These are phyloP conservation scores for Candida buenavistaensis DNA, from an alignment of 1,139 yeast species.

Conservation along the genomic window DNA sequence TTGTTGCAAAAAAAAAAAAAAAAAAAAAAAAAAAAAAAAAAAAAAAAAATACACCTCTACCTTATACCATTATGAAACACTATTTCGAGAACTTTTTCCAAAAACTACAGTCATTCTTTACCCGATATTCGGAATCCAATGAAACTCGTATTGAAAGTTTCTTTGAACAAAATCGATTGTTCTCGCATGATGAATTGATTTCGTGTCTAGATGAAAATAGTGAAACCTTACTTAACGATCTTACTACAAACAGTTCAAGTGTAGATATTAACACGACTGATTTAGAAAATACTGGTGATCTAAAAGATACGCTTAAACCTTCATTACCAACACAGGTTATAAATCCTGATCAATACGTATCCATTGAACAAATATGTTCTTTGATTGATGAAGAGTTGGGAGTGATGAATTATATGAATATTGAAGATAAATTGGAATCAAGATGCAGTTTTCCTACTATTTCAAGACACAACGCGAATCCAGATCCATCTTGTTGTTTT, in stretches of 20 bases:
- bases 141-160: background rate
- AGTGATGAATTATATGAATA: conserved; percentile 4
- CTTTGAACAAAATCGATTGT: conserved; percentile 2
- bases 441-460: conserved; percentile 10
- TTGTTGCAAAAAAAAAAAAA: conserved; percentile 5
- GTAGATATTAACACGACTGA: conserved; percentile 2
- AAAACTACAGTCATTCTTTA: conserved; percentile 3
- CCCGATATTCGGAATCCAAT: background rate
- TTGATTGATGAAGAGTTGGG: conserved; percentile 13
- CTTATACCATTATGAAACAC: background rate
- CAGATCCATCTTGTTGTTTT: background rate
- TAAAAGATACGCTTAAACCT: background rate
- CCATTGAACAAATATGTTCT: conserved; percentile 13
- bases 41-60: background rate
- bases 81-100: conserved; percentile 1
- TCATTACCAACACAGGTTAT: background rate
- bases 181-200: conserved; percentile 8
- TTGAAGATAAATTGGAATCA: conserved; percentile 4
- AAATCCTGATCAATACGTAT: conserved; percentile 2
- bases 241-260: conserved; percentile 5
- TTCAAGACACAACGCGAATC: conserved; percentile 4
- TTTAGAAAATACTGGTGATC: conserved; percentile 1
- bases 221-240: background rate
- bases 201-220: conserved; percentile 7
- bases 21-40: background rate